These are phyloP conservation scores for Ocimum tenuiflorum DNA, from an alignment of 257 asterid genomes.

Conservation along the genomic window DNA sequence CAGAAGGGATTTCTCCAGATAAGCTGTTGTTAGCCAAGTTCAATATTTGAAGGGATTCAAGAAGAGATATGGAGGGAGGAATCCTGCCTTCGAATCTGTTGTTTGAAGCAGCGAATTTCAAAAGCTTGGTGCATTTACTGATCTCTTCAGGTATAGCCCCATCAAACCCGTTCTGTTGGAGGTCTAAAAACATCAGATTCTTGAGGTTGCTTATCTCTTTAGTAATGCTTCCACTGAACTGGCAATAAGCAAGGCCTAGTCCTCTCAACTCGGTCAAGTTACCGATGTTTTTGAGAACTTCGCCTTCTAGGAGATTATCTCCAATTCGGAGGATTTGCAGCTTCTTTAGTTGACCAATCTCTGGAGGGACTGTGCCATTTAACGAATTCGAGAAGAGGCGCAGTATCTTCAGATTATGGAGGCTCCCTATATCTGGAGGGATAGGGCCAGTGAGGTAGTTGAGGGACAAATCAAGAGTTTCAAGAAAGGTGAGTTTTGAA, in stretches of 20 bases:
- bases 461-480: constrained; percentile 52
- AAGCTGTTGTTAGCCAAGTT: constrained; percentile 78
- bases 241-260: constrained; percentile 67
- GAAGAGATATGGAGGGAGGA: constrained; percentile 45
- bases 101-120: constrained; percentile 56
- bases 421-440: constrained; percentile 51
- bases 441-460: constrained; percentile 57
- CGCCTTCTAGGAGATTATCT: constrained; percentile 61
- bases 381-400: constrained; percentile 60
- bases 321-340: constrained; percentile 69
- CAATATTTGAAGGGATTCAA: constrained; percentile 52
- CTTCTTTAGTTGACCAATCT: constrained; percentile 48
- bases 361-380: constrained; percentile 50
- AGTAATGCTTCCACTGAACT: constrained; percentile 64
- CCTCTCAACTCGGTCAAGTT: constrained; percentile 47
- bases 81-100: constrained; percentile 54
- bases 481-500: constrained; percentile 50
- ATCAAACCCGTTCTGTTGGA: constrained; percentile 52
- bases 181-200: constrained; percentile 40
- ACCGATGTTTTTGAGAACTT: constrained; percentile 40
- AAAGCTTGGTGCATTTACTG: constrained; percentile 46
- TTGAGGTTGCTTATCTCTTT: constrained; percentile 55
- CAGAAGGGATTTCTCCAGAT: constrained; percentile 53
- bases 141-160: constrained; percentile 65
- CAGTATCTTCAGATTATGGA: constrained; percentile 49